A percentile compares a stretch with the other conserved stretches of the same genome.
Conservation (phyloP, 192 early-diverging fungal species). For the Neocallimastix lanati region DNA sequence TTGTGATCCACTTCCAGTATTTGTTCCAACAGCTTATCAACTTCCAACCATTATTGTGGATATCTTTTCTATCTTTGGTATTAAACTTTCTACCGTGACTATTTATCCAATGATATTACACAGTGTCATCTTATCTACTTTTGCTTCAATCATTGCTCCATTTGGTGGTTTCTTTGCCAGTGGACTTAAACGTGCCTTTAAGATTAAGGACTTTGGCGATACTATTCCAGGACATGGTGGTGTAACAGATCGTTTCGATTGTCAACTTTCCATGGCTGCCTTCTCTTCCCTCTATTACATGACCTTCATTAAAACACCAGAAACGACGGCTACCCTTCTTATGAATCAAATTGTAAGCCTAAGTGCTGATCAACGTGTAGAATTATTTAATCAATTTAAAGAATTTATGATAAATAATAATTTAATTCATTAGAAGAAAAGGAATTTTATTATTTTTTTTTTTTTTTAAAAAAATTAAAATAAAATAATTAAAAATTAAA, state of each 20-base stretch:
- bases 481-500: too few relatives aligned
- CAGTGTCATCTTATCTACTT: constrained; percentile 67
- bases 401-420: neutral
- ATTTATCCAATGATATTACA: constrained; percentile 77
- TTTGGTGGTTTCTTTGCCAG: constrained; percentile 98
- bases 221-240: constrained; percentile 96
- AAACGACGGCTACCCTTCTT: neutral
- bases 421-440: too few relatives aligned
- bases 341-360: neutral
- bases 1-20: constrained; percentile 44
- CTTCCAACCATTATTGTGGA: constrained; percentile 12
- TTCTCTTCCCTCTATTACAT: constrained; percentile 83
- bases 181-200: constrained; percentile 90
- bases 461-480: too few relatives aligned
- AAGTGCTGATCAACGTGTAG: neutral
- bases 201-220: constrained; percentile 92
- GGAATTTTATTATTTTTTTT: too few relatives aligned
- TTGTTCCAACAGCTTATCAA: constrained; percentile 22
- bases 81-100: constrained; percentile 20
- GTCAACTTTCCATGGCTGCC: constrained; percentile 90
- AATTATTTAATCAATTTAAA: neutral
- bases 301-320: constrained; percentile 37
- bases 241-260: constrained; percentile 92
- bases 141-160: constrained; percentile 87
- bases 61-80: neutral